A percentile compares a stretch with the other conserved stretches of the same genome.
phyloP scores from a whole-genome alignment of 2,329 filamentous ascomycete genomes.

The Phaeophleospora eucalypticola region DNA sequence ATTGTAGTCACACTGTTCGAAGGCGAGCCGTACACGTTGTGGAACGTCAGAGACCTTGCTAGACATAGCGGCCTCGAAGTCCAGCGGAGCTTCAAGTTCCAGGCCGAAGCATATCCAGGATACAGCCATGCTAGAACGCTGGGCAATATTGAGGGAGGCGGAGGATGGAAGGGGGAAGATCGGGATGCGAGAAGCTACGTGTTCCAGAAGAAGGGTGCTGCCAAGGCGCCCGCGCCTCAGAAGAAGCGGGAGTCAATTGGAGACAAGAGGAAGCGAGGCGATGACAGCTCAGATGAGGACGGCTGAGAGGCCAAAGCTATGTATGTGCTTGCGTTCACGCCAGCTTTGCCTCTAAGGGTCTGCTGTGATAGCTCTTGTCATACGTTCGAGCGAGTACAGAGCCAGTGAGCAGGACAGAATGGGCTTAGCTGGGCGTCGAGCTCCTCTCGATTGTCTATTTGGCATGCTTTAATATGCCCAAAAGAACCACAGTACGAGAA shows the following conservation, averaged over 20 bases:
- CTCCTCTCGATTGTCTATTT: too few species aligned
- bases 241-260: constrained; percentile 3
- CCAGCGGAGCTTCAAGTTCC: constrained; percentile 66
- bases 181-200: constrained; percentile 45
- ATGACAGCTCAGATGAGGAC: constrained; percentile 23
- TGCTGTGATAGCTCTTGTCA: too few species aligned
- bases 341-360: too few species aligned
- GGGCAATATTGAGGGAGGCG: constrained; percentile 50
- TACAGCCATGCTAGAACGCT: constrained; percentile 71
- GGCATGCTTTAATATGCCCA: too few species aligned
- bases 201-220: constrained; percentile 38
- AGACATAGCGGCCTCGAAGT: constrained; percentile 71
- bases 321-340: too few species aligned
- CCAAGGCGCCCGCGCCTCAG: constrained; percentile 17
- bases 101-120: constrained; percentile 63
- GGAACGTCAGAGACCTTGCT: constrained; percentile 87
- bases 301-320: neutral
- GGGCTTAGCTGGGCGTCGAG: too few species aligned
- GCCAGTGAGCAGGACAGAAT: too few species aligned
- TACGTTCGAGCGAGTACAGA: too few species aligned
- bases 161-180: constrained; percentile 48
- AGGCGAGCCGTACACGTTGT: constrained; percentile 88
- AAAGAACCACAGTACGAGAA: too few species aligned
- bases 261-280: constrained; percentile 23
- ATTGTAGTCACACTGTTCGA: constrained; percentile 89